Base-by-base conservation (phyloP, 1,139 yeast genomes). In the Yamadazyma siamensis region DNA sequence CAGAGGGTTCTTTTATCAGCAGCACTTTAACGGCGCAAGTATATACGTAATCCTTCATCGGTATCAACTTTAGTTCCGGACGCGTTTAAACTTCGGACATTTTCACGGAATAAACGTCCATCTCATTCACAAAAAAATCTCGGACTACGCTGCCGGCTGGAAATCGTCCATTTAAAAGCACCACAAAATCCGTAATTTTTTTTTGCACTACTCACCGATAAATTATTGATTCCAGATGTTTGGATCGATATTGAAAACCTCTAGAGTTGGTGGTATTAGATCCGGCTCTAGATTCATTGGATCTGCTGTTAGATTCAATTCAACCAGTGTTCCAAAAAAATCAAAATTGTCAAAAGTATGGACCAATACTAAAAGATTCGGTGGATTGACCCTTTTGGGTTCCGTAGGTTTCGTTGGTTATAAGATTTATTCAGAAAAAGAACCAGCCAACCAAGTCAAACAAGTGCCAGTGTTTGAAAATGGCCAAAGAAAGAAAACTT, bases 401-500 rank as follows among this genome's bases (percentile, higher is more conserved):
- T 47, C 61, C 10, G 56, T 70, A 29, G 80, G 73, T 3, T 72
- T 71, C 44, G 54, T 81, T 35, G 61, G 72, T 18, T 77, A 71
- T 54, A 69, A 72, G 39, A 71, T 81, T 25, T 79, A 77, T 54
- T 61, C 61, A 28, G 94, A 83, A 58, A 61, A 75, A 5, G 68
- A 71, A 43, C 89, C 89, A 4, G 65, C 67, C 23, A 59, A 63
- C 17, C 89, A 82, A 54, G 39, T 43, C 21, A 60, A 61, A 37
- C 83, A 78, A 54, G 61, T 76, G 8, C 74, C 79, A n/a, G 58
- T 67, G 22, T 76, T 79, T 46, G 69, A 72, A 31, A 72, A 70
- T 47, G 91, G 91, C 23, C 76, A 85, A 37, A 77, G 81, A 55
- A 86, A 85, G 71, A 89, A 89, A 67, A 87, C 89, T 26, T 65